Evolutionary conservation across 805 yeast species (phyloP), one percentile per base, ranked within the genome.

Genomic region (Candida lessepsii): DNA sequence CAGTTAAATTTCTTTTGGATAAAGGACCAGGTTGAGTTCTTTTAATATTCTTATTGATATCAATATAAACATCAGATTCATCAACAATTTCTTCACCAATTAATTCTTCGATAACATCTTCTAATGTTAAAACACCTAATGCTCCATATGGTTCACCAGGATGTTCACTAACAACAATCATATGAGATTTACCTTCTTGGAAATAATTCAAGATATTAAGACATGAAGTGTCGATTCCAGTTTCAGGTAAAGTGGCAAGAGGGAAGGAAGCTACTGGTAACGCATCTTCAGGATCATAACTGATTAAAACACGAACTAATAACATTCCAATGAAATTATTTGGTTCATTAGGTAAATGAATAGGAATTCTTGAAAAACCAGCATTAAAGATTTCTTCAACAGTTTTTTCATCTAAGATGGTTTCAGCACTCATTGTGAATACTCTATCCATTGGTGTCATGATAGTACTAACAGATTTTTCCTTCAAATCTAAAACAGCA

Each of bases 51-150:
- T 86, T 85, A 61, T 87, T 87, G 47, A 90, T 85, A 63, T 91
- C 97, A 42, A 90, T 77, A 56, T 85, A 89, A 14, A 93, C 97
- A 58, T 91, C 99, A 17, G 89, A 80, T 65, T 91, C 99, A 58
- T 91, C 99, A 29, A 91, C 91, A 55, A 91, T 91, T 60, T 91
- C 99, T 63, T 91, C 98, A 37, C 99, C 99, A 60, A 91, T 91
- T 48, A 91, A 73, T 64, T 91, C 99, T 62, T 91, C 99, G 56
- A 91, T 93, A n/a, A 91, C 97, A 57, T 91, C 99, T 63, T 91
- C 99, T 45, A 91, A 70, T 1, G 99, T 91, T 31, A 91, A 70
- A 8, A 91, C 95, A 48, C 99, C 99, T 23, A 84, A 59, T 1
- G 96, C 93, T 15, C 97, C 97, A 28, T 73, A 71, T 1, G 83